Conservation (phyloP, 2,329 filamentous ascomycete genomes). For the Trichoderma oligosporum region DNA sequence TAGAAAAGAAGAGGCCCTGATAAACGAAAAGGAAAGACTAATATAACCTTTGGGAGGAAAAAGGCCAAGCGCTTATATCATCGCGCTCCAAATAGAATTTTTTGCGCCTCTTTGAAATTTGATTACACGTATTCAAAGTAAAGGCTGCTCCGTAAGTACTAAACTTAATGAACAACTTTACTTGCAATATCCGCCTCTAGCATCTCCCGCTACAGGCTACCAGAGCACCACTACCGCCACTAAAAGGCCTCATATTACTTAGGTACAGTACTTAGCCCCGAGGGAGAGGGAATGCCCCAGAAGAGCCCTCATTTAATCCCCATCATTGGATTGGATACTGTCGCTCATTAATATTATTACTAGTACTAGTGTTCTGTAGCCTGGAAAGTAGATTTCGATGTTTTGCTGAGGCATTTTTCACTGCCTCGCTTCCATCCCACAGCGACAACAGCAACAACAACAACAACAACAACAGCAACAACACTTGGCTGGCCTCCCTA, state of each 20-base stretch:
- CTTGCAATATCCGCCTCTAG: conserved; percentile 17
- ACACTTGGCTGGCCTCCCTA: not conserved
- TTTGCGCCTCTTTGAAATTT: no score
- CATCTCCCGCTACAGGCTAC: conserved; percentile 7
- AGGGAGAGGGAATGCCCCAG: not conserved
- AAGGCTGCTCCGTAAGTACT: conserved; percentile 1
- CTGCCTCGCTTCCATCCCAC: not conserved
- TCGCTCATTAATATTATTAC: not conserved
- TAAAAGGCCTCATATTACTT: conserved; percentile 7
- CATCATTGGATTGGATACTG: no score
- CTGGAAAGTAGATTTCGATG: not conserved
- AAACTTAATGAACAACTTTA: conserved; percentile 15
- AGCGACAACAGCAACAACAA: conserved; percentile 13
- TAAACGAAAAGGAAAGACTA: not conserved
- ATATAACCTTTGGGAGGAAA: no score
- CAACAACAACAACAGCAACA: no score
- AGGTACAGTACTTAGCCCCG: not conserved
- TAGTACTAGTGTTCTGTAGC: conserved; percentile 3
- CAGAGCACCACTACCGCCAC: conserved; percentile 1
- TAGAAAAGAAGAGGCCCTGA: not conserved
- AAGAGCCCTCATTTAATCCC: no score
- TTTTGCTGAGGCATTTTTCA: conserved; percentile 13
- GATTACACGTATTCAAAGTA: not conserved
- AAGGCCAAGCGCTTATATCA: not conserved
- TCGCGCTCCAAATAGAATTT: no score